Evolutionary conservation across 1,284 basidiomycete genomes (phyloP), one percentile per base, ranked within the genome.

Genomic region (Megacollybia platyphylla): DNA sequence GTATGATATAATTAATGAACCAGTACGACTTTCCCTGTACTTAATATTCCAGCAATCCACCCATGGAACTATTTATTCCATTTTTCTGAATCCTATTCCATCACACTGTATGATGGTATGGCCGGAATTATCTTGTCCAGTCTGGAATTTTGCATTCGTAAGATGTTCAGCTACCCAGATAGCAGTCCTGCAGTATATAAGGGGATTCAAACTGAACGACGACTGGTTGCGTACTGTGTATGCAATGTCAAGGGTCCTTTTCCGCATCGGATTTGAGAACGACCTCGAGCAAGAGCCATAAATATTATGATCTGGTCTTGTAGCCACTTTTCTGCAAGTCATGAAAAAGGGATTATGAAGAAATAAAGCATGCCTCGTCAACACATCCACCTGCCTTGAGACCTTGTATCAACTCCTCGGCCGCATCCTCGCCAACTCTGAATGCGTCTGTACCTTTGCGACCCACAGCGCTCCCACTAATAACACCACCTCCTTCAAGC

Each of bases 251-350:
- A 49, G 2, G 71, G 76, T 1, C 73, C 70, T 9, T 60, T 69
- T 32, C 66, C 66, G 47, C 65, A 67, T 36, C 54, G 66, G 20
- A 86, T 61, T 36, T 61, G 61, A 5, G 79, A 84, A 20, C 51
- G 64, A 3, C 80, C 80, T 39, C 74, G 58, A 4, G 82, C 79
- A 9, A 86, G 63, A 7, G 79, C 79, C 57, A 85, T 71, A 52
- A 84, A 78, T 32, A 86, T 70, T 43, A 86, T 74, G 30, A 85
- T 76, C 52, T 86, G 83, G 54, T 87, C 83, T 63, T 83, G 63
- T 15, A 64, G 49, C 61, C 63, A 64, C 57, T 13, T 39, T 17
- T 40, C 18, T 11, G 30, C 28, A 40, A 7, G 28, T 44, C 30
- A 42, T 24, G 37, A 36, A 17, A 24, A 36, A 27, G 24, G 29